Base-by-base conservation (phyloP, 2,329 filamentous ascomycete species). In the Botrytis deweyae region DNA sequence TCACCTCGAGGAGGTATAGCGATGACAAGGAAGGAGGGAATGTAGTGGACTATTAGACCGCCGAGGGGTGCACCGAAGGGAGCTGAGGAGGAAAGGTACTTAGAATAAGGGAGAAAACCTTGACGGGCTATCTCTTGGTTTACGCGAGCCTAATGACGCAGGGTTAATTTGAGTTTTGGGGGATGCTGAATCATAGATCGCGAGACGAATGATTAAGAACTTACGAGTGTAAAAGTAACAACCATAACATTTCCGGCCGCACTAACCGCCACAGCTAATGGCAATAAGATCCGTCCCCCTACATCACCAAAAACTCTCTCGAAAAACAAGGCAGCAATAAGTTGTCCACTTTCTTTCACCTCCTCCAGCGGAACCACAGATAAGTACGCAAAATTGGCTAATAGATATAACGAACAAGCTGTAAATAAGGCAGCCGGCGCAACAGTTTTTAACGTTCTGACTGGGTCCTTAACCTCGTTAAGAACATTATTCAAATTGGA, bases 361-460 rank as follows among this genome's bases (percentile, higher is more conserved):
- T 89, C 86, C 4, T 87, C 84, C 72, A 86, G 85, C 25, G 88
- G 86, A 0, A 89, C 86, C 12, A 87, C 88, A 5, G 87, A 85
- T 75, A 90, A 88, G 80, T 89, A 90, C n/a, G 88, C 88, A 61
- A 89, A 83, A 79, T 89, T 90, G 79, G 86, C 84, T 59, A 89
- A 82, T 79, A 89, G 84, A 79, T 90, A 90, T 0, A 88, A 80
- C 52, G 88, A 79, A 3, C 86, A 85, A n/a, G 88, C 86, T 4
- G 86, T 83, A 38, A 83, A 80, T 14, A 90, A 84, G 0, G 87
- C 88, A 7, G 86, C 76, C 0, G 88, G 87, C 1, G 87, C 87
- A 0, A 88, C 88, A 46, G 87, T 84, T 78, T 87, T 88, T 72
- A 91, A 82, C 0, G 88, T 90, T 46, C 84, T 84, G 8, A 87